Base-by-base conservation (phyloP, 768 basidiomycete species). In the Mycena pura region DNA sequence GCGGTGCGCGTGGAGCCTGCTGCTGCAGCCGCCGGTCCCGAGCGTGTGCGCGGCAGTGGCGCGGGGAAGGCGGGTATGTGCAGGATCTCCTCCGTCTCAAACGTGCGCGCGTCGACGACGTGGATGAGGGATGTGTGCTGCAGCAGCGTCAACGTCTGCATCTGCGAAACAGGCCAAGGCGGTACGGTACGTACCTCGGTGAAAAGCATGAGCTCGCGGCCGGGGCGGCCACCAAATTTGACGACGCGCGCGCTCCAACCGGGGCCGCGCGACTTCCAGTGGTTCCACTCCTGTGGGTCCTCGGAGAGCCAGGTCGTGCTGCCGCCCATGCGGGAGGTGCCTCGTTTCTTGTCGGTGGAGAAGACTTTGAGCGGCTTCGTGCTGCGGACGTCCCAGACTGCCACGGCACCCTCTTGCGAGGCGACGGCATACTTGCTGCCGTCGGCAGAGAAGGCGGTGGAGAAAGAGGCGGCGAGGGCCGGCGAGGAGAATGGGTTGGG, bases 231-330 rank as follows among this genome's bases (percentile, higher is more conserved):
- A 58, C 87, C 86, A 74, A 96, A 97, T 73, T 96, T 96, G 69
- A 97, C 87, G 56, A 82, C 93, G 55, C 95, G 77, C 8, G 90
- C 90, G 39, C 93, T 92, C 86, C 93, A 95, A 2, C 91, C 90
- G 3, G 91, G 90, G 0, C 89, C 89, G 59, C 77, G 81, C 13
- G 80, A 78, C 44, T 71, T 75, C 6, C 84, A 80, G 57, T 84
- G 78, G 10, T 82, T 80, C 89, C 89, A 90, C 53, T 91, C 88
- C 81, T 83, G 87, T 27, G 86, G 83, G 59, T 86, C 88, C 48
- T 89, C 87, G 10, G 77, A 82, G 60, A 89, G 65, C 82, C 85
- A 86, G 10, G 80, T 85, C 43, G 75, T 82, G 19, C 76, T 81
- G 17, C 68, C 71, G 11, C 80, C 82, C 34, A 75, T 80, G 25